Conservation (phyloP, 179 eudicot genomes). For the Kewa caespitosa region DNA sequence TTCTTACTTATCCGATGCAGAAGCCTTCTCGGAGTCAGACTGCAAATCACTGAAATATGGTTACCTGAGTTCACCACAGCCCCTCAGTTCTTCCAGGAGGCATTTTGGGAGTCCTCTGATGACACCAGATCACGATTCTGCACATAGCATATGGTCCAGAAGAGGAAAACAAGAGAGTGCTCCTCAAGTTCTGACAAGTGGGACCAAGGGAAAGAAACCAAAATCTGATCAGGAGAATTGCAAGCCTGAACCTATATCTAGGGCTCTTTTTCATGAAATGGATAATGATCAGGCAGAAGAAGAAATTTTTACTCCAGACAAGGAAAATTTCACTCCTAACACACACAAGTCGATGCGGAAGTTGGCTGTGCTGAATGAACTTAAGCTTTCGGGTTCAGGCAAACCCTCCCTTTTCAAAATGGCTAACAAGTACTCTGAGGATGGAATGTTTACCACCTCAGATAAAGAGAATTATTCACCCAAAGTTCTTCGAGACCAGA, state of each 20-base stretch:
- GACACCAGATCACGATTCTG: constrained; percentile 35
- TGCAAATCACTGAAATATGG: constrained; percentile 18
- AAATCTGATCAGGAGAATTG: constrained; percentile 21
- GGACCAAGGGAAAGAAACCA: constrained; percentile 26
- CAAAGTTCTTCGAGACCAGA: constrained; percentile 18
- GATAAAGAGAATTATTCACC: constrained; percentile 41
- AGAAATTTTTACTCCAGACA: constrained; percentile 67
- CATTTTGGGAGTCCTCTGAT: constrained; percentile 30
- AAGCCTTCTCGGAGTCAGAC: constrained; percentile 31
- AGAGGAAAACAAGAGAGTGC: constrained; percentile 50
- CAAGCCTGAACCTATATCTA: constrained; percentile 31
- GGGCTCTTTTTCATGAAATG: constrained; percentile 31
- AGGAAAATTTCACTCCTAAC: constrained; percentile 59
- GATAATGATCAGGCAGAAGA: constrained; percentile 36
- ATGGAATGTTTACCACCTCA: constrained; percentile 26
- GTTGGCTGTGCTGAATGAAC: constrained; percentile 38
- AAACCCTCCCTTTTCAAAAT: constrained; percentile 39
- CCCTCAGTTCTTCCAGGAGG: constrained; percentile 24
- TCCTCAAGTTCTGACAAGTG: constrained; percentile 42
- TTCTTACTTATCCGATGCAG: constrained; percentile 35
- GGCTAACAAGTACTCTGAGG: constrained; percentile 24
- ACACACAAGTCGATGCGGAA: constrained; percentile 53
- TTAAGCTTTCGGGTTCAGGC: constrained; percentile 25
- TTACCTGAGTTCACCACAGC: constrained; percentile 28
- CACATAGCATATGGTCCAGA: constrained; percentile 55